Percentiles rank a stretch among this genome's conserved stretches.
Conservation (phyloP, 2,329 filamentous ascomycete species). For the Neofusicoccum umdonicola region DNA sequence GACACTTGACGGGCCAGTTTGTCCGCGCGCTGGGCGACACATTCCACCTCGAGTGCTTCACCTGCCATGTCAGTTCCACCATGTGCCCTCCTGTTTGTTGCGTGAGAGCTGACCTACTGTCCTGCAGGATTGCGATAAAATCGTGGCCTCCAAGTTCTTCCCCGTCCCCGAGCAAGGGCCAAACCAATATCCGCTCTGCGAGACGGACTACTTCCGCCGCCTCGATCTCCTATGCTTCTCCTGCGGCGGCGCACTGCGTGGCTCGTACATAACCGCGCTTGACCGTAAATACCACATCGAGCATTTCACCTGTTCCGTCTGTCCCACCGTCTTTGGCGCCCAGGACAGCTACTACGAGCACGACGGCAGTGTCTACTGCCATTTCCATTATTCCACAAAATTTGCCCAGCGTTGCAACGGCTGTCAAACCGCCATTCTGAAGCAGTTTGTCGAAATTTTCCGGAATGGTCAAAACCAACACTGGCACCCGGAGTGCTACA, state of each 20-base stretch:
- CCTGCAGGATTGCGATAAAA: constrained; percentile 84
- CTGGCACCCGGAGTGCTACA: constrained; percentile 99
- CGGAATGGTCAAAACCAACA: constrained; percentile 97
- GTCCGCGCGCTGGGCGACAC: constrained; percentile 90
- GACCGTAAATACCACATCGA: constrained; percentile 99
- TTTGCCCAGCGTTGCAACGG: constrained; percentile 96
- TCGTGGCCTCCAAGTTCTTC: constrained; percentile 98
- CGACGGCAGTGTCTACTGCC: constrained; percentile 92
- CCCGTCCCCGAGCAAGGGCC: constrained; percentile 89
- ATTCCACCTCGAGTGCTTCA: constrained; percentile 97
- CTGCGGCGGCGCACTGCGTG: constrained; percentile 87
- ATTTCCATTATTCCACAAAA: constrained; percentile 97
- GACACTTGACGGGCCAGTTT: constrained; percentile 88
- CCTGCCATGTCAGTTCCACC: constrained; percentile 71
- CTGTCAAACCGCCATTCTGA: constrained; percentile 93
- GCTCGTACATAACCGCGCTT: constrained; percentile 95
- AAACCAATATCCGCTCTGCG: constrained; percentile 90
- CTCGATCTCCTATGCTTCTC: constrained; percentile 88
- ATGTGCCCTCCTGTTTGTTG: constrained; percentile 14
- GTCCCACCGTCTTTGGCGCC: constrained; percentile 94
- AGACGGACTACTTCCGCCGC: constrained; percentile 94
- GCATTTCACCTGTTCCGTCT: constrained; percentile 97
- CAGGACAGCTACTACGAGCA: constrained; percentile 99
- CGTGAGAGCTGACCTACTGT: constrained; percentile 16
- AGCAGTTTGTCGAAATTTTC: constrained; percentile 99